phyloP scores from a whole-genome alignment of 2,329 filamentous ascomycete species.

The Paracamarosporium sp. region DNA sequence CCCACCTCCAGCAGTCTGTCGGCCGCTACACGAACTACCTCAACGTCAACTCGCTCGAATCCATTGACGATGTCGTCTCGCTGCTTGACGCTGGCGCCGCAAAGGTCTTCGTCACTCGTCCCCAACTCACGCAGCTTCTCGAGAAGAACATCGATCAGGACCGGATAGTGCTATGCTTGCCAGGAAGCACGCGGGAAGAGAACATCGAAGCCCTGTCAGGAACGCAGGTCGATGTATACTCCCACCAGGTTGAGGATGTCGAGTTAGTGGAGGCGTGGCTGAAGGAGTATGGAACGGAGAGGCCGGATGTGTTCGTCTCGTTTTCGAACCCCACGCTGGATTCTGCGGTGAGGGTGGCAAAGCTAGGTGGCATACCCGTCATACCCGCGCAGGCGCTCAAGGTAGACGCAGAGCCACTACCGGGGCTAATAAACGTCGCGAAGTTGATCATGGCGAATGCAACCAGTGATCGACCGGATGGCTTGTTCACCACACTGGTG shows the following conservation, averaged over 20 bases:
- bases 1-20: slow-evolving; percentile 64
- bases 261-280: slow-evolving; percentile 54
- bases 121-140: slow-evolving; percentile 67
- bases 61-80: slow-evolving; percentile 75
- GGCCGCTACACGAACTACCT: slow-evolving; percentile 70
- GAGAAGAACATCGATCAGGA: slow-evolving; percentile 60
- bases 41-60: slow-evolving; percentile 74
- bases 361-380: slow-evolving; percentile 68
- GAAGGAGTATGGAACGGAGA: slow-evolving; percentile 56
- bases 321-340: slow-evolving; percentile 51
- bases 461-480: slow-evolving; percentile 81
- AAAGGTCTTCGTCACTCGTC: slow-evolving; percentile 80
- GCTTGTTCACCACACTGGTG: slow-evolving; percentile 87
- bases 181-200: slow-evolving; percentile 51
- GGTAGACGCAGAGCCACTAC: slow-evolving; percentile 65
- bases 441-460: slow-evolving; percentile 77
- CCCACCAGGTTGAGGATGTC: slow-evolving; percentile 51
- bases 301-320: slow-evolving; percentile 59
- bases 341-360: slow-evolving; percentile 50
- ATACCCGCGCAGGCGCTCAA: slow-evolving; percentile 75
- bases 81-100: slow-evolving; percentile 85
- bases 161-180: slow-evolving; percentile 63
- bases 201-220: slow-evolving; percentile 49
- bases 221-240: slow-evolving; percentile 54
- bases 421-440: slow-evolving; percentile 68